Conservation (phyloP, 345 rosid species). For the Luvunga scandens region DNA sequence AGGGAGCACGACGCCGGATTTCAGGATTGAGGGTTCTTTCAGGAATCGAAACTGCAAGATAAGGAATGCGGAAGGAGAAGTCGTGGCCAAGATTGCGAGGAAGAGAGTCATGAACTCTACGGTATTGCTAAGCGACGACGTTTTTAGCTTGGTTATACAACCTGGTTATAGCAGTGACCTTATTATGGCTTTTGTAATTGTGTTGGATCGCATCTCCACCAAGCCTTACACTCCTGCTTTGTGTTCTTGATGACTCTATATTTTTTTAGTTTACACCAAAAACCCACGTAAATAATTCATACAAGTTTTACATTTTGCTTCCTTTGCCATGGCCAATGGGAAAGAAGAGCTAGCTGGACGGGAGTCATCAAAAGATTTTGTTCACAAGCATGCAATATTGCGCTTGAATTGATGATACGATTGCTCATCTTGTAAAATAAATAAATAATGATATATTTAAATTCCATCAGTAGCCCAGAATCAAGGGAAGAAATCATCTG, state of each 20-base stretch:
- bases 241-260: slow-evolving; percentile 26
- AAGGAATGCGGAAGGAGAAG: slow-evolving; percentile 14
- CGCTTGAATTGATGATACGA: neutral
- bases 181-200: slow-evolving; percentile 45
- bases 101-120: slow-evolving; percentile 37
- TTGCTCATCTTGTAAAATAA: no score
- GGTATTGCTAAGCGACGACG: slow-evolving; percentile 41
- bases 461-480: no score
- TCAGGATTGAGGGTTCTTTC: slow-evolving; percentile 43
- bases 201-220: slow-evolving; percentile 44
- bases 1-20: slow-evolving; percentile 26
- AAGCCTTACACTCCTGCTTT: slow-evolving; percentile 27
- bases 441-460: no score
- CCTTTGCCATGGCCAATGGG: neutral
- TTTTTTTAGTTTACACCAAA: no score
- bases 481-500: no score
- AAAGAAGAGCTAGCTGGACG: neutral
- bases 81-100: slow-evolving; percentile 31
- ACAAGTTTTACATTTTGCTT: neutral
- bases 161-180: slow-evolving; percentile 38
- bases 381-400: neutral
- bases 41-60: slow-evolving; percentile 31
- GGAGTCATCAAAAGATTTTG: neutral
- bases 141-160: slow-evolving; percentile 40
- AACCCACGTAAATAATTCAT: neutral